Base-by-base conservation (phyloP, 148 eudicot genomes). In the Heliosperma pusillum region DNA sequence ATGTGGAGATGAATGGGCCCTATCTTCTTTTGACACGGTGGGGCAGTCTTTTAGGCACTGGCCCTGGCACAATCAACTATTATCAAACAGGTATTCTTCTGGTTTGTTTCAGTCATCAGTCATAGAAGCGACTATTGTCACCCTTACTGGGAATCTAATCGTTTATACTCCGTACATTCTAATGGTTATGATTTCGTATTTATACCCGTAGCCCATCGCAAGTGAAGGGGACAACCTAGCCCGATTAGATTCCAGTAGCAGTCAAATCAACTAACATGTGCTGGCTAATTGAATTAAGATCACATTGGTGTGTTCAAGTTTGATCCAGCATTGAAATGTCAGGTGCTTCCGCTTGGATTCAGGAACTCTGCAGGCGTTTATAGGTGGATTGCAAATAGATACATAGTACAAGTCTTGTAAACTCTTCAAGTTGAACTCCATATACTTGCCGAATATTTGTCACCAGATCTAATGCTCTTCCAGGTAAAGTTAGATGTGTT, bases 61-160 rank as follows among this genome's bases (percentile, higher is more conserved):
- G 56, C 56, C 22, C 15, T 21, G 27, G 52, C 26, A 65, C 33
- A 12, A 42, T 67, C 70, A 42, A 21, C 68, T 1, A n/a, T n/a
- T 27, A 64, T 16, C 30, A 64, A 30, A 64, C 7, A 22, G 68
- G 33, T 61, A 24, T 29, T 27, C 44, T 16, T 64, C 42, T 29
- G 30, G 13, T 64, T 64, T 7, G 68, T 64, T 64, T 27, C 44
- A 27, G 68, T 29, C 68, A 27, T 64, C 68, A 64, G 40, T 64
- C 17, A 16, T 29, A 29, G 7, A 16, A 15, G 67, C 11, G 19
- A 16, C 4, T 4, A 9, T 8, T 17, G 10, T 29, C 7, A 64
- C 7, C 16, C 5, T 21, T 30, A 16, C 2, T 10, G 2, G 33
- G 4, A 9, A 25, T 61, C 15, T 25, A 2, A 13, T 26, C 4